phyloP scores from a whole-genome alignment of 352 stramenopile genomes.

The Phytophthora pistaciae region DNA sequence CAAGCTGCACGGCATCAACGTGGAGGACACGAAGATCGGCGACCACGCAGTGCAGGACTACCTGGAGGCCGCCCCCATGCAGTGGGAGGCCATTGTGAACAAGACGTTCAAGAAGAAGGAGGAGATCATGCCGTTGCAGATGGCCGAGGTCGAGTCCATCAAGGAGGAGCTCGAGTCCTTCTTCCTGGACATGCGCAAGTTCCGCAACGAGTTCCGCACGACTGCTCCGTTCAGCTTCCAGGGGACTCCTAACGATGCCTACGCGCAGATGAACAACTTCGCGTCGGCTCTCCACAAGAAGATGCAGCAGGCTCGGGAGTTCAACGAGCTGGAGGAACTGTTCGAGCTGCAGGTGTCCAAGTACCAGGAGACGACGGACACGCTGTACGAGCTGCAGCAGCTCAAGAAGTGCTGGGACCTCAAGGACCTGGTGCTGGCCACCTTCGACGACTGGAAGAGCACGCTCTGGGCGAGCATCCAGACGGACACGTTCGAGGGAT shows the following conservation, averaged over 20 bases:
- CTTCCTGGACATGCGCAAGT: conserved; percentile 94
- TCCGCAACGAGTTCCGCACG: conserved; percentile 94
- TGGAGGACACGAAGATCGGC: conserved; percentile 90
- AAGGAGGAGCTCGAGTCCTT: conserved; percentile 96
- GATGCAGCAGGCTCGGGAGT: conserved; percentile 84
- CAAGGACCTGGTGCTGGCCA: conserved; percentile 82
- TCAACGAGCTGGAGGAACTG: conserved; percentile 89
- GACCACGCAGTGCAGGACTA: conserved; percentile 91
- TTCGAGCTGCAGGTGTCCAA: conserved; percentile 91
- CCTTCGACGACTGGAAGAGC: conserved; percentile 89
- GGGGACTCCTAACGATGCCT: conserved; percentile 83
- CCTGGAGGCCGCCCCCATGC: conserved; percentile 95
- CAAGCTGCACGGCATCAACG: conserved; percentile 93
- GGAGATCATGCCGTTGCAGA: conserved; percentile 98
- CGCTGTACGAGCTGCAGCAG: conserved; percentile 87
- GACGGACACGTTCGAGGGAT: conserved; percentile 82
- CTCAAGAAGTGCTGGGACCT: conserved; percentile 91
- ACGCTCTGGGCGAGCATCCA: conserved; percentile 87
- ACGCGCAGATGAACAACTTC: conserved; percentile 87
- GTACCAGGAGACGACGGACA: conserved; percentile 91
- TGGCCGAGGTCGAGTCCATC: conserved; percentile 95
- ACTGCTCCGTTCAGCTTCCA: conserved; percentile 96
- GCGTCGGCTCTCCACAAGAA: conserved; percentile 73
- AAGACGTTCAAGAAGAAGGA: conserved; percentile 99
- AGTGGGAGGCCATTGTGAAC: conserved; percentile 98